Evolutionary conservation across 208 protist species (phyloP), one percentile per base, ranked within the genome.

Genomic region (Leishmania tropica): DNA sequence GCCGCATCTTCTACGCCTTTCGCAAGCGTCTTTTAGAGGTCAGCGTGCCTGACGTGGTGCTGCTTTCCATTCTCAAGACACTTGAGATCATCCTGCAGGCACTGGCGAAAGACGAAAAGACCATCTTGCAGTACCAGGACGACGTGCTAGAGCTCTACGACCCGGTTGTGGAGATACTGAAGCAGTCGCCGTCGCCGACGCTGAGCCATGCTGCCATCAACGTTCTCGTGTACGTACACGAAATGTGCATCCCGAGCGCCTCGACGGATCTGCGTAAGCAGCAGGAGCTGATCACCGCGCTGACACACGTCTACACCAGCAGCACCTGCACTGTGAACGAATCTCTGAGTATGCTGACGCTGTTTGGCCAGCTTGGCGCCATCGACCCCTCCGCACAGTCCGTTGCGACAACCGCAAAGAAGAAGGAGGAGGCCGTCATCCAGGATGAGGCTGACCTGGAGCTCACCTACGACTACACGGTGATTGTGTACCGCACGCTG

Each of bases 391-490:
- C 95, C 11, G 89, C 87, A 31, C 89, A 95, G 81, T 53, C 87
- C 21, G 85, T 83, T 67, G 85, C 83, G 15, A 79, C 83, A 13
- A 87, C 85, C 15, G 85, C 79, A 35, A 94, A 94, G 70, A 91
- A 92, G 56, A 89, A 93, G 76, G 93, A 95, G 72, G 92, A 94
- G 72, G 85, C 90, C 10, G 89, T 86, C 24, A 88, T 94, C 83
- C 91, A 94, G 78, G 90, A 94, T 82, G 95, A 96, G 80, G 91
- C 91, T 21, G 95, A 98, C 76, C 87, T 96, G 15, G 91, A 95
- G 81, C 88, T 98, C n/a, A 96, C 93, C n/a, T 96, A 93, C 81
- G 94, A 98, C 83, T 98, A 97, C 87, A 96, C 92, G 48, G 93
- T 96, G 48, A 98, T 98, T 83, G 94, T 96, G 19, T 98, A 98